Conservation (phyloP, 352 stramenopile species). For the Pythium pyrilobum region DNA sequence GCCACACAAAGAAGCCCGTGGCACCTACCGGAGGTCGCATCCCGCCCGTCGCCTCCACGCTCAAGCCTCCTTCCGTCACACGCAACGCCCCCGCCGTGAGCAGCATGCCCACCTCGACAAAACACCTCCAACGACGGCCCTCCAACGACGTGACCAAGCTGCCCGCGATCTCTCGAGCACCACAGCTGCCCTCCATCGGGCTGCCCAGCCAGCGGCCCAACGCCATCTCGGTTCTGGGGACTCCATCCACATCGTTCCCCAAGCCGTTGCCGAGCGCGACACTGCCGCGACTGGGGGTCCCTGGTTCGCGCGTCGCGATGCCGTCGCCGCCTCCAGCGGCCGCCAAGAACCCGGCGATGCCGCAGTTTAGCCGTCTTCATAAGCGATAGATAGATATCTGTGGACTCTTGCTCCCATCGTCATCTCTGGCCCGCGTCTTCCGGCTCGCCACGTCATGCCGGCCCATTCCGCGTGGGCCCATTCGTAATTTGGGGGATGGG, state of each 20-base stretch:
- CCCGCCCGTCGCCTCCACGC: background rate
- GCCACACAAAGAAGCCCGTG: background rate
- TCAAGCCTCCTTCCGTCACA: background rate
- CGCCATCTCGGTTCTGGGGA: too few relatives aligned
- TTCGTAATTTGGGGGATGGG: background rate
- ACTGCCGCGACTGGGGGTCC: slow-evolving; percentile 26
- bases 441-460: slow-evolving; percentile 5
- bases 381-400: slow-evolving; percentile 33
- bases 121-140: background rate
- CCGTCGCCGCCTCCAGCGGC: slow-evolving; percentile 34
- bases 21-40: background rate
- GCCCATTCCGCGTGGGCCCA: background rate
- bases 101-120: background rate
- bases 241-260: too few relatives aligned
- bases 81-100: background rate
- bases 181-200: background rate
- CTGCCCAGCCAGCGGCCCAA: background rate
- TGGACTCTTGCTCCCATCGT: background rate
- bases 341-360: slow-evolving; percentile 34
- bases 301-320: background rate
- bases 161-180: slow-evolving; percentile 6
- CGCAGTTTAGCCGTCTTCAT: slow-evolving; percentile 57
- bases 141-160: slow-evolving; percentile 6
- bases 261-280: slow-evolving; percentile 4
- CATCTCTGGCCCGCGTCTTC: background rate